Percentiles rank a stretch among this genome's conserved stretches.
These are phyloP conservation scores for Trypanosoma conorhini DNA, from an alignment of 208 protist genomes.

Conservation along the genomic window DNA sequence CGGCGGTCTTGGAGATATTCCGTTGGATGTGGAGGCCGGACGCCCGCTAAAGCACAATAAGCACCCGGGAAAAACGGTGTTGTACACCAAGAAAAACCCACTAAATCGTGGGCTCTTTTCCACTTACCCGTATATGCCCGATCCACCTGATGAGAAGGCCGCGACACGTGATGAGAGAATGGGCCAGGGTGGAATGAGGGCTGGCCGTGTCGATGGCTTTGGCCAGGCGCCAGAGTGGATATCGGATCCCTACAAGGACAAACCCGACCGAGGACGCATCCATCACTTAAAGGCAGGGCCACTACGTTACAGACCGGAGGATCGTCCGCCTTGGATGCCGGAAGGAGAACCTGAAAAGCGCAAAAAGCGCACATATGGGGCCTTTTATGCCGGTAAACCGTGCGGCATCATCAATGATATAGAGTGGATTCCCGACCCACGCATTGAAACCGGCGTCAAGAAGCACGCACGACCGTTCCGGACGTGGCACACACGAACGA, in stretches of 20 bases:
- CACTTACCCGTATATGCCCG: constrained; percentile 78
- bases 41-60: constrained; percentile 40
- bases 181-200: constrained; percentile 59
- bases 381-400: constrained; percentile 81
- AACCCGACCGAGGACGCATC: constrained; percentile 66
- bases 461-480: constrained; percentile 67
- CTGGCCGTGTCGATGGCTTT: constrained; percentile 70
- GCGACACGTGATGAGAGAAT: constrained; percentile 1
- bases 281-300: constrained; percentile 76
- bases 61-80: constrained; percentile 40
- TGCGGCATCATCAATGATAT: constrained; percentile 61
- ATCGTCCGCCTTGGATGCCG: constrained; percentile 84
- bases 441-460: constrained; percentile 61
- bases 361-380: constrained; percentile 48
- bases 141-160: constrained; percentile 34
- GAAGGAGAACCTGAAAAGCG: constrained; percentile 61
- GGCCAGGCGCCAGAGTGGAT: constrained; percentile 79
- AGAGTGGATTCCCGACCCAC: constrained; percentile 89
- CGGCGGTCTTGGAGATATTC: constrained; percentile 57
- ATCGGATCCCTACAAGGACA: constrained; percentile 77
- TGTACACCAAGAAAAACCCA: constrained; percentile 79
- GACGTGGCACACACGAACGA: constrained; percentile 89
- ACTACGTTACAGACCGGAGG: constrained; percentile 39
- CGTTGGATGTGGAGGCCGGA: constrained; percentile 72
- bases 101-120: constrained; percentile 81